Base-by-base conservation (phyloP, 2,329 filamentous ascomycete species). In the Penicillium sp. region DNA sequence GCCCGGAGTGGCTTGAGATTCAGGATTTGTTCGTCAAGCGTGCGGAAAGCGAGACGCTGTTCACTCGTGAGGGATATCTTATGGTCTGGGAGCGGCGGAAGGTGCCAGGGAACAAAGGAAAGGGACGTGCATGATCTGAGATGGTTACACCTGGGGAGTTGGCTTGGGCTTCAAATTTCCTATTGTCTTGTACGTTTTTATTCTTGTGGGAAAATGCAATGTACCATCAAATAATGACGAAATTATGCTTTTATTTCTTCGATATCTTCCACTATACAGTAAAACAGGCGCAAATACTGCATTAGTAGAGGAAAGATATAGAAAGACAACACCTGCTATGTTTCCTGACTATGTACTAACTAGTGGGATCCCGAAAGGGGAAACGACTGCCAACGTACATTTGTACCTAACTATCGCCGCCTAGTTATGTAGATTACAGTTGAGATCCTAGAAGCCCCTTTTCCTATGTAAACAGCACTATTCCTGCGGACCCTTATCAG, bases 1-100 rank as follows among this genome's bases (percentile, higher is more conserved):
- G 88, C 23, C 88, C 90, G 34, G 89, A 95, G 72, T 99, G 94
- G 94, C 85, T 95, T 52, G 89, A 95, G 57, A 88, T 92, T 55
- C 94, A 99, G 78, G 94, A 99, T 78, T 73, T 99, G 64, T 97
- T 89, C 72, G 93, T 99, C 7, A 90, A 97, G 71, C 87, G 88
- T 75, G 89, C 94, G 21, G 89, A 93, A 75, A 90, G 85, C 61
- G 93, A 99, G 79, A 83, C 96, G 66, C 73, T 99, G 63, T 96
- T 96, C 70, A 88, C 95, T 0, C 91, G 93, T 51, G 94, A 99
- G 81, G 90, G 90, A 55, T 97, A 97, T 79, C 77, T 97, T 57
- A 95, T 97, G 84, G 86, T 99, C 44, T 97, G 94, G 94, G 94
- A 97, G 79, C 82, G 89, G 74, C 84, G 92, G 75, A 87, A 84